These are phyloP conservation scores for Syzygium grande DNA, from an alignment of 345 rosid genomes.

Conservation along the genomic window DNA sequence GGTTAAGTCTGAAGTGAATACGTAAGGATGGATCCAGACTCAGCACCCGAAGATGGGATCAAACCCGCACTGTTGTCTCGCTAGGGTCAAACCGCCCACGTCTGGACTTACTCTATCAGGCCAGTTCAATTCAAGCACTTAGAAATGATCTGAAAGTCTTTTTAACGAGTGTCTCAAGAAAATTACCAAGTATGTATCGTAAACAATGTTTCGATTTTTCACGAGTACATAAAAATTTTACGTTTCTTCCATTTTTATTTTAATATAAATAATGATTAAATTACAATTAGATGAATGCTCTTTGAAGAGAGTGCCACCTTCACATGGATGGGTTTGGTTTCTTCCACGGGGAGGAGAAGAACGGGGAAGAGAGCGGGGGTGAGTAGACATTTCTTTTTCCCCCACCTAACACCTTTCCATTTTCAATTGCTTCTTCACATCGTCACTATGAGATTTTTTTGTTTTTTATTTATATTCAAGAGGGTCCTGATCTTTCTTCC, in stretches of 20 bases:
- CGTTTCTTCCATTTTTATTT: not conserved
- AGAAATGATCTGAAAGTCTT: fast-evolving
- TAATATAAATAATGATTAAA: not conserved
- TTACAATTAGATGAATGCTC: not conserved
- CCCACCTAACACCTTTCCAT: not conserved
- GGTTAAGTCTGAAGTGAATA: not conserved
- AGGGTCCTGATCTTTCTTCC: not conserved
- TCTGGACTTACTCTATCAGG: not conserved
- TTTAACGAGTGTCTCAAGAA: not conserved
- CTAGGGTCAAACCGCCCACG: not conserved
- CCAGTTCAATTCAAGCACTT: not conserved
- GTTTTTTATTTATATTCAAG: not conserved
- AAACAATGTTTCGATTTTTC: not conserved
- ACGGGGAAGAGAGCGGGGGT: not conserved
- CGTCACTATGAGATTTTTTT: not conserved
- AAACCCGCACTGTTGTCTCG: not conserved
- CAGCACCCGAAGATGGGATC: too few species aligned
- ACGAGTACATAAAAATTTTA: too few species aligned
- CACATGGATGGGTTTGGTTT: not conserved
- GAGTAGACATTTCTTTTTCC: not conserved
- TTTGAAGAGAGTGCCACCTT: not conserved
- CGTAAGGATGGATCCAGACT: not conserved
- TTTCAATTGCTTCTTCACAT: not conserved
- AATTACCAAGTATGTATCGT: fast-evolving
- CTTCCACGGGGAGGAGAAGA: not conserved